These are phyloP conservation scores for Chloroidium sp. DNA, from an alignment of 163 green algal species.

Conservation along the genomic window DNA sequence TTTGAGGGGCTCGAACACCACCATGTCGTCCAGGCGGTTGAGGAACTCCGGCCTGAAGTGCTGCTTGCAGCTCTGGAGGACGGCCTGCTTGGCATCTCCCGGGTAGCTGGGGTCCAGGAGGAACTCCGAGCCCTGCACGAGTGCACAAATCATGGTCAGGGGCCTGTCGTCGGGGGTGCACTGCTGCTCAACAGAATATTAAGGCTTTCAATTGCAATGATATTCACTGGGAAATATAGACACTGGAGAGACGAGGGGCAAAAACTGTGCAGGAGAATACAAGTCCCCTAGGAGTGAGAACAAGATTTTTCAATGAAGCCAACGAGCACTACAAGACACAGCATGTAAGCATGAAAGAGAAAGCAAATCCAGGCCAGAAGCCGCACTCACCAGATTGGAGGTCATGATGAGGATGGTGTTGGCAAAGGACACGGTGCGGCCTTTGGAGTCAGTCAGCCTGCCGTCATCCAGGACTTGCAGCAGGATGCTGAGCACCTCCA, in stretches of 20 bases:
- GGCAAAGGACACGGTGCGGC: conserved; percentile 71
- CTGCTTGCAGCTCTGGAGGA: background rate
- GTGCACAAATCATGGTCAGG: background rate
- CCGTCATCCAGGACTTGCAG: conserved; percentile 78
- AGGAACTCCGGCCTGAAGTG: conserved; percentile 78
- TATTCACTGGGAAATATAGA: too few species aligned
- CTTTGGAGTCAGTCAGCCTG: conserved; percentile 78
- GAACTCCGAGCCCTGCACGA: background rate
- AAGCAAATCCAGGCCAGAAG: too few species aligned
- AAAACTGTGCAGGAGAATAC: too few species aligned
- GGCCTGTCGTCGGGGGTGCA: too few species aligned
- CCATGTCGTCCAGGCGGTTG: conserved; percentile 59
- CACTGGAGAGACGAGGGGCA: too few species aligned
- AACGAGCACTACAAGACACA: too few species aligned
- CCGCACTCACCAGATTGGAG: conserved; percentile 60
- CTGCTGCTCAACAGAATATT: too few species aligned
- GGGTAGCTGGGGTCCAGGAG: background rate
- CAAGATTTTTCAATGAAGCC: too few species aligned
- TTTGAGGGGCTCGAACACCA: conserved; percentile 70
- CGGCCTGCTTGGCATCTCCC: conserved; percentile 9
- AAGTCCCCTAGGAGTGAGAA: too few species aligned
- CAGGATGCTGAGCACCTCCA: conserved; percentile 52
- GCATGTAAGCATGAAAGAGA: too few species aligned
- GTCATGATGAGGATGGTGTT: conserved; percentile 91
- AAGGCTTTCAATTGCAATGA: too few species aligned